phyloP scores from a whole-genome alignment of 108 stramenopile species.

The Pseudonitzschia delicatissima region DNA sequence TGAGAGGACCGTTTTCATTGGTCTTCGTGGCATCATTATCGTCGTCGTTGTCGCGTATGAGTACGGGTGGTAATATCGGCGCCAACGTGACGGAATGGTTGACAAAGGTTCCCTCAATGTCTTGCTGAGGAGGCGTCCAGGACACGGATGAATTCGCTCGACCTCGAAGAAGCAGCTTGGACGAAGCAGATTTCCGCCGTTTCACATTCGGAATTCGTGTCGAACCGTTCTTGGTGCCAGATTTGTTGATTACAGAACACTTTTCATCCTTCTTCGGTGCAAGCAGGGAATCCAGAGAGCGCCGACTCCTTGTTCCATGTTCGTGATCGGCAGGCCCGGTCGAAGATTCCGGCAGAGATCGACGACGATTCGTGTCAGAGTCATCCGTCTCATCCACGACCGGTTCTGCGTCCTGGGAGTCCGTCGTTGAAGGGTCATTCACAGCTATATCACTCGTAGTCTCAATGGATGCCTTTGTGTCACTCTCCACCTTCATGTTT shows the following conservation, averaged over 20 bases:
- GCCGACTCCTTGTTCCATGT: background rate
- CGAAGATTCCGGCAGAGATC: background rate
- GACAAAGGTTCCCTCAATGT: conserved; percentile 27
- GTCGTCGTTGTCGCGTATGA: conserved; percentile 1
- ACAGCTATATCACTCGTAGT: background rate
- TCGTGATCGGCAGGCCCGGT: background rate
- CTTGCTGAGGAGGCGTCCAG: conserved; percentile 16
- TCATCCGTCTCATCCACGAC: background rate
- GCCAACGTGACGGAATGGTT: conserved; percentile 25
- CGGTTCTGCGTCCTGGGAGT: background rate
- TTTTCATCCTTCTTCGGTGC: too few species aligned
- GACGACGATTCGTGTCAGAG: background rate
- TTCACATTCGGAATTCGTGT: too few species aligned
- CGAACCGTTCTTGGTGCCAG: too few species aligned
- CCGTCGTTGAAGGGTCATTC: background rate
- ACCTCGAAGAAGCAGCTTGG: background rate
- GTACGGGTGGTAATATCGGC: conserved; percentile 27
- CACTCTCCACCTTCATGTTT: background rate
- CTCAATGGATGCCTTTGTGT: background rate
- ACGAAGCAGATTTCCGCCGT: too few species aligned
- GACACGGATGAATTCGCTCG: background rate
- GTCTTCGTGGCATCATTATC: background rate
- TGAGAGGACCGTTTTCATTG: background rate
- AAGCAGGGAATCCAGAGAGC: background rate
- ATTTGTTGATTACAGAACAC: too few species aligned